Evolutionary conservation across 768 basidiomycete genomes (phyloP), one percentile per base, ranked within the genome.

Genomic region (Suillus plorans): DNA sequence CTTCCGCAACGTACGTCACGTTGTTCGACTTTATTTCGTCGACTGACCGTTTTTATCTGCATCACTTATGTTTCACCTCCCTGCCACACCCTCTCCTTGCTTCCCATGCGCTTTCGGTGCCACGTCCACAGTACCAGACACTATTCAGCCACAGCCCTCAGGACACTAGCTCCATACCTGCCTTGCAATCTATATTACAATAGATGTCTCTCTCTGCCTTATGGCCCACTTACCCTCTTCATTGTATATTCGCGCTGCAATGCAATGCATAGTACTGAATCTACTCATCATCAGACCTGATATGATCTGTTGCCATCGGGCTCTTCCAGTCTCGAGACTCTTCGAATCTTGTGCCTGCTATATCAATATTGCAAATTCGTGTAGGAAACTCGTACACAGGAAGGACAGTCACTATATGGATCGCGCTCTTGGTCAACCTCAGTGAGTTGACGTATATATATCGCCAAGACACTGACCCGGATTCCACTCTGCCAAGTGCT

Each of bases 1-100:
- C 80, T 92, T 77, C 89, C 91, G 66, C 90, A 88, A 75, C 69
- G 93, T 95, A 71, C 74, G 93, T 82, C 8, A 20, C 22, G 41
- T 53, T 8, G 13, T 42, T 55, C 55, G n/a, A n/a, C 4, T 56
- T 34, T 12, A 14, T 13, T 28, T 16, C 16, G 28, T 55, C 31
- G 12, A 42, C 61, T 36, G 61, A 62, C 25, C 7, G 1, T 55
- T 36, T 59, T 22, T 55, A 61, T 36, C 44, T 41, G 18, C 36
- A 7, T 59, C 31, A 34, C 16, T 20, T 5, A n/a, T 53, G 28
- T 53, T 53, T 50, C 61, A 36, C 49, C 18, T 31, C 28, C 28
- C 28, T 10, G 25, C 4, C 52, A 12, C 8, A 18, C 8, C 3
- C 28, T 9, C 16, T 16, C 22, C 16, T 41, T 39, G 9, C 25